Percentiles rank a stretch among this genome's conserved stretches.
Conservation (phyloP, 2,329 filamentous ascomycete species). For the Rosellinia necatrix region DNA sequence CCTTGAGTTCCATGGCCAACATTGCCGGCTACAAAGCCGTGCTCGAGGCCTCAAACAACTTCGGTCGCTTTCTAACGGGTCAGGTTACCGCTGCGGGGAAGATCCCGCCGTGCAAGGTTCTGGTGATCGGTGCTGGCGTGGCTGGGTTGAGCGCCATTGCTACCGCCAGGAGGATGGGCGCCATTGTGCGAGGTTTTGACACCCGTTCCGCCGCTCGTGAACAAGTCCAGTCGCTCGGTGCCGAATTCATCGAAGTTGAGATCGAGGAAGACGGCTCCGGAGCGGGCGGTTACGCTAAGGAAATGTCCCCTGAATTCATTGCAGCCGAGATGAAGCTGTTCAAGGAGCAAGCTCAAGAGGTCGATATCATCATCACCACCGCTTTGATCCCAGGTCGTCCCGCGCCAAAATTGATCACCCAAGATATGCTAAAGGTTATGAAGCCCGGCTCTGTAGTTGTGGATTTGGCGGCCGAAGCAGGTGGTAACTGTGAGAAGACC, state of each 20-base stretch:
- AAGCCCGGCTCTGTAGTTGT: conserved; percentile 88
- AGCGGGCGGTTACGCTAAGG: conserved; percentile 86
- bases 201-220: conserved; percentile 87
- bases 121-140: conserved; percentile 89
- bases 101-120: conserved; percentile 87
- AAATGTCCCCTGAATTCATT: conserved; percentile 93
- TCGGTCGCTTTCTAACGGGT: conserved; percentile 85
- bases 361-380: conserved; percentile 91
- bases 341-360: conserved; percentile 81
- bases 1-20: conserved; percentile 90
- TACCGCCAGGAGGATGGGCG: conserved; percentile 82
- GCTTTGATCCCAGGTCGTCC: conserved; percentile 86
- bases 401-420: conserved; percentile 83
- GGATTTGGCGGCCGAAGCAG: conserved; percentile 84
- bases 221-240: conserved; percentile 87
- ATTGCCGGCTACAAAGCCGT: conserved; percentile 94
- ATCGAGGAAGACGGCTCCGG: conserved; percentile 84
- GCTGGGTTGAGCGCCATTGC: conserved; percentile 88
- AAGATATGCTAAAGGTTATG: conserved; percentile 80
- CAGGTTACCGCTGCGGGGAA: conserved; percentile 89
- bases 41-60: conserved; percentile 85
- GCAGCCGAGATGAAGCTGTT: conserved; percentile 93
- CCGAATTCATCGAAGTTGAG: conserved; percentile 87
- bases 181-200: conserved; percentile 88
- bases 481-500: conserved; percentile 86